These are phyloP conservation scores for Saccharomycopsis hybrid DNA, from an alignment of 1,139 yeast genomes.

Conservation along the genomic window DNA sequence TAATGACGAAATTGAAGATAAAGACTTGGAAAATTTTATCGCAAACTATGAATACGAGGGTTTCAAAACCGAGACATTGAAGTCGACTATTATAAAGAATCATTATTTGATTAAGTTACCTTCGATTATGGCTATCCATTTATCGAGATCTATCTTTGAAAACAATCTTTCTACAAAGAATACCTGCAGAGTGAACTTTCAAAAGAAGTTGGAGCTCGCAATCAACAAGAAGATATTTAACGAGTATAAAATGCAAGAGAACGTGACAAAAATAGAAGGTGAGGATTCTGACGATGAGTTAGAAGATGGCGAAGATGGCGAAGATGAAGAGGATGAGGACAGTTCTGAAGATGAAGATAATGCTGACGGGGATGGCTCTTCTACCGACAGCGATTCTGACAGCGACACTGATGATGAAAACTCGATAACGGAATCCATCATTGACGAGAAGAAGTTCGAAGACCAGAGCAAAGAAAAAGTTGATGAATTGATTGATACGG, in stretches of 20 bases:
- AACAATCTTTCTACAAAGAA: conserved; percentile 60
- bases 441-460: conserved; percentile 17
- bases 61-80: conserved; percentile 40
- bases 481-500: conserved; percentile 23
- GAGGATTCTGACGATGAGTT: conserved; percentile 22
- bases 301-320: conserved; percentile 23
- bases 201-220: conserved; percentile 48
- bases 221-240: conserved; percentile 43
- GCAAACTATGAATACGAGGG: conserved; percentile 40
- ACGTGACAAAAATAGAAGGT: conserved; percentile 20
- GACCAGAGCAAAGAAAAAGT: conserved; percentile 23
- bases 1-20: conserved; percentile 51
- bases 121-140: conserved; percentile 61
- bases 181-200: conserved; percentile 64
- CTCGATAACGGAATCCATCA: neutral
- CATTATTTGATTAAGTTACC: conserved; percentile 64
- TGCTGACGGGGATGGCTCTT: conserved; percentile 19
- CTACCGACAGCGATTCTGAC: conserved; percentile 21
- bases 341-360: conserved; percentile 23
- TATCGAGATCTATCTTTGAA: conserved; percentile 80
- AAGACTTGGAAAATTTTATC: conserved; percentile 39
- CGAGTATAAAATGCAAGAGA: conserved; percentile 35
- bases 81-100: conserved; percentile 61
- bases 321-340: conserved; percentile 20
- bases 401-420: conserved; percentile 9